A percentile compares a stretch with the other conserved stretches of the same genome.
Conservation (phyloP, 305 asterid genomes). For the Fraxinus sp. region DNA sequence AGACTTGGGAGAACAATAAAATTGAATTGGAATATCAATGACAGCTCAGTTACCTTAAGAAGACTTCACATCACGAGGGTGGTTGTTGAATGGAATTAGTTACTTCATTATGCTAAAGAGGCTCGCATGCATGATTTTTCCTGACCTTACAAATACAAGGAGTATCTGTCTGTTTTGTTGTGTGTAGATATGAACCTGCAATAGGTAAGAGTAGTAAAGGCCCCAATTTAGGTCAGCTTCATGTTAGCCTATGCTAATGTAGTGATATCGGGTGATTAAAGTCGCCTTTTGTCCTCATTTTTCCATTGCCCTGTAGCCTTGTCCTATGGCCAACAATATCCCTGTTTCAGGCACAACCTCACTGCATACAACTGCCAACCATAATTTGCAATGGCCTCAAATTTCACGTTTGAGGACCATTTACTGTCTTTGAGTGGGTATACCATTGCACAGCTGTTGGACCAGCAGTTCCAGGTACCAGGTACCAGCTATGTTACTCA, state of each 20-base stretch:
- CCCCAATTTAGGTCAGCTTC: background rate
- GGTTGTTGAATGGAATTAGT: background rate
- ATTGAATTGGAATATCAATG: background rate
- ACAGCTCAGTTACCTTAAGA: background rate
- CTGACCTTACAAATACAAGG: background rate
- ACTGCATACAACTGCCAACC: background rate
- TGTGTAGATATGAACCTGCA: slow-evolving; percentile 5
- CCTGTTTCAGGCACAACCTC: background rate
- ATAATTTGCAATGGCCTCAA: background rate
- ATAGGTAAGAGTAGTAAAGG: background rate
- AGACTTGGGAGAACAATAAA: background rate
- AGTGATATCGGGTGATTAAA: background rate
- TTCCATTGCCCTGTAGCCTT: background rate
- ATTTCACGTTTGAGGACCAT: background rate
- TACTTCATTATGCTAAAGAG: background rate
- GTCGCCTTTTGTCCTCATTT: background rate
- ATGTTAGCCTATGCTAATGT: background rate
- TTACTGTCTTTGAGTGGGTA: background rate
- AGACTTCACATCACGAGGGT: background rate
- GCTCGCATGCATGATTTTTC: background rate
- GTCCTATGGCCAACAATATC: background rate
- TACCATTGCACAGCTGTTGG: background rate
- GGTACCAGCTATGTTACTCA: background rate
- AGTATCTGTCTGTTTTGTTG: background rate
- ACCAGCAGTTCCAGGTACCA: background rate